Evolutionary conservation across 306 rosid species (phyloP).

Genomic region (Quercus engelmannii): DNA sequence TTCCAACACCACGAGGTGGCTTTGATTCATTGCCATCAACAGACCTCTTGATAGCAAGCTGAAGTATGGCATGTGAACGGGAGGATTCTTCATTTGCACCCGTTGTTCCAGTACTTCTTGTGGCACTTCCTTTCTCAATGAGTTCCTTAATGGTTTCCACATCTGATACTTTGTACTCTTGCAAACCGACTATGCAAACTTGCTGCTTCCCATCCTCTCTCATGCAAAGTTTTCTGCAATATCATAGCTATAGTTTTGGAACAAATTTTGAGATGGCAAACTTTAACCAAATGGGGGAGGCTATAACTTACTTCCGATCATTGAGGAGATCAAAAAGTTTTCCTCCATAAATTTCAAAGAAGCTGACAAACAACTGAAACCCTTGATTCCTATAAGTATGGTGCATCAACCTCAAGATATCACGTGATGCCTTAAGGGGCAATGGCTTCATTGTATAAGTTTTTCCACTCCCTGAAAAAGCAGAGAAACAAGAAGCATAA

Average conservation of each 20-base stretch:
- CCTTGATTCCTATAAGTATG: constrained; percentile 92
- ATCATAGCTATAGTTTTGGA: constrained; percentile 21
- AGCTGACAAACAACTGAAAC: constrained; percentile 88
- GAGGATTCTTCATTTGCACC: constrained; percentile 99
- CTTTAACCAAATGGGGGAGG: constrained; percentile 5
- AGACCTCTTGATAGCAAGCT: constrained; percentile 88
- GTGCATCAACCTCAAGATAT: constrained; percentile 94
- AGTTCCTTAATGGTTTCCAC: constrained; percentile 92
- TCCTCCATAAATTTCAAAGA: constrained; percentile 98
- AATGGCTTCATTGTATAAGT: constrained; percentile 96
- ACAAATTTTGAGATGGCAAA: constrained; percentile 8
- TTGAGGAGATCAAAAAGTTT: constrained; percentile 95
- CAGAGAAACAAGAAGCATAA: constrained; percentile 22
- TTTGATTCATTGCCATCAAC: constrained; percentile 81
- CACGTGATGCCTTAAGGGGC: constrained; percentile 93
- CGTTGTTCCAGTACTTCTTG: constrained; percentile 96
- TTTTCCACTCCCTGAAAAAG: constrained; percentile 85
- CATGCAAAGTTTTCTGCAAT: constrained; percentile 92
- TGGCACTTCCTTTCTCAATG: constrained; percentile 89
- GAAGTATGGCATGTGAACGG: constrained; percentile 98
- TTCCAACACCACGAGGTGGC: constrained; percentile 88
- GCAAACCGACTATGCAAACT: constrained; percentile 98
- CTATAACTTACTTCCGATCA: constrained; percentile 73
- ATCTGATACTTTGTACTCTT: constrained; percentile 88
- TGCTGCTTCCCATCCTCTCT: constrained; percentile 98